Base-by-base conservation (phyloP, 2,329 filamentous ascomycete genomes). In the Coniosporium tulheliwenetii region DNA sequence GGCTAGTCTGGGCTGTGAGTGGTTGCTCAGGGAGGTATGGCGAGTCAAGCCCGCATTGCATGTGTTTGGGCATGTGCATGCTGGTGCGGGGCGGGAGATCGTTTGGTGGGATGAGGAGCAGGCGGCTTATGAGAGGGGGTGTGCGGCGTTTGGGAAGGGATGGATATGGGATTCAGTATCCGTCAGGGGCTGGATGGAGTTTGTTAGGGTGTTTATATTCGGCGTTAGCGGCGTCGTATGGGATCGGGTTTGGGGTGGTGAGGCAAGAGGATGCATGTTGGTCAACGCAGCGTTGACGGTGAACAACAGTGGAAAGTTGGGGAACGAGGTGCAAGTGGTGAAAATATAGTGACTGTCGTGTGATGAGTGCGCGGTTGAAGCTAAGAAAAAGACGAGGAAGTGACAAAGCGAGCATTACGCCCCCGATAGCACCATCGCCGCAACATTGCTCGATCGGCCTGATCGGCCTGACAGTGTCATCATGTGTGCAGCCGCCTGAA, bases 31-130 rank as follows among this genome's bases (percentile, higher is more conserved):
- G 10, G 85, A 93, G 52, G 59, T 82, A 13, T 84, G 81, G 77
- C 73, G 81, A 31, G 75, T 85, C 9, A 77, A 74, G 45, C 86
- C 86, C 0, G 66, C 66, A 10, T 63, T 93, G 10, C 85, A 93
- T 58, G 71, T 93, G 38, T 93, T 91, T 56, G 86, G 85, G 1
- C 86, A 94, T 59, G 72, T 87, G 16, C 86, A 94, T 62, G 81
- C 71, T 52, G 82, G 76, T 8, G 73, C 81, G 37, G 86, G 85
- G 12, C 66, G 65, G 36, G 77, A 86, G 51, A 59, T 76, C 0
- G 69, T 82, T 8, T 81, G 75, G 60, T 93, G 82, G 69, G 84
- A 91, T 56, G 71, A 77, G 19, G 73, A 75, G 44, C 84, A 93
- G 58, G 63, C 63, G 30, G 71, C 72, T 1, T 86, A 85, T 60